Conservation (phyloP, 75 land plant genomes). For the Cryptomeria japonica region DNA sequence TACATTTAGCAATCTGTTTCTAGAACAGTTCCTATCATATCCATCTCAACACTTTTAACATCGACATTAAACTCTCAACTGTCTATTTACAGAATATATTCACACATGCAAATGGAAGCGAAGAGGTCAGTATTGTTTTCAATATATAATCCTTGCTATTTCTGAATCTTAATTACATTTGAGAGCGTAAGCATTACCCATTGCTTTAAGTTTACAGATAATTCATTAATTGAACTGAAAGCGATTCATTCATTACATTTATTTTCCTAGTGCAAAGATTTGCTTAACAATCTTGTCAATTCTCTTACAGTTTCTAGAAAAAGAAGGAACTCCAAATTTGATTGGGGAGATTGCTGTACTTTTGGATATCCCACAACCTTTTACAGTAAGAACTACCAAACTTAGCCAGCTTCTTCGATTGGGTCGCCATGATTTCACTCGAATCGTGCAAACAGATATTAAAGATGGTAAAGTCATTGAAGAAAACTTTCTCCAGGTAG, state of each 20-base stretch:
- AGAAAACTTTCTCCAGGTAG: constrained; percentile 56
- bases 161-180: too few relatives aligned
- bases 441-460: constrained; percentile 38
- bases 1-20: neutral
- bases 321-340: constrained; percentile 38
- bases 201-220: too few relatives aligned
- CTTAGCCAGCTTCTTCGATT: constrained; percentile 58
- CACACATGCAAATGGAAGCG: constrained; percentile 14
- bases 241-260: neutral
- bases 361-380: constrained; percentile 69
- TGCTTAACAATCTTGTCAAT: neutral
- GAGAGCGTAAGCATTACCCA: too few relatives aligned
- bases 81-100: constrained; percentile 16
- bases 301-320: constrained; percentile 32
- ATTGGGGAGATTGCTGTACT: constrained; percentile 69
- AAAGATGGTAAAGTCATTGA: constrained; percentile 50
- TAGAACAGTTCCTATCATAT: neutral
- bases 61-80: neutral
- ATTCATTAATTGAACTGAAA: neutral
- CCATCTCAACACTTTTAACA: neutral
- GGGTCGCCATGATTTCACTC: constrained; percentile 48
- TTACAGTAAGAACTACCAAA: constrained; percentile 53
- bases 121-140: constrained; percentile 17
- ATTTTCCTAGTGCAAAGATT: too few relatives aligned
- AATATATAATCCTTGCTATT: neutral